These are phyloP conservation scores for Diaporthe aspalathi DNA, from an alignment of 2,329 filamentous ascomycete genomes.

Conservation along the genomic window DNA sequence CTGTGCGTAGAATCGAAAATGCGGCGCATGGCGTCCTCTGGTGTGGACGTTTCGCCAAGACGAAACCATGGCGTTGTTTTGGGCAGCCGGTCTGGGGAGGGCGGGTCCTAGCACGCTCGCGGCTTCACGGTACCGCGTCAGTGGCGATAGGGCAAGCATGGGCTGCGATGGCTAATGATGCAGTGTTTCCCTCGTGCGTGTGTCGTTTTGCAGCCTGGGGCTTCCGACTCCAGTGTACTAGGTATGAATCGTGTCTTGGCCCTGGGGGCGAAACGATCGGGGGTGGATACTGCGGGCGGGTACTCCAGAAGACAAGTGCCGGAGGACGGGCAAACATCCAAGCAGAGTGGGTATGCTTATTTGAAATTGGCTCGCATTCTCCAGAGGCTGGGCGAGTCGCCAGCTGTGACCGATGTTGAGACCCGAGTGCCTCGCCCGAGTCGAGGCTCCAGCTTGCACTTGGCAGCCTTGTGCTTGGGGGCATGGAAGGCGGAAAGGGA, in stretches of 20 bases:
- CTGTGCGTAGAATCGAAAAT: background rate
- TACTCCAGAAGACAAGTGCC: background rate
- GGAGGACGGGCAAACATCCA: conserved; percentile 5
- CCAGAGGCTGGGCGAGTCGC: conserved; percentile 16
- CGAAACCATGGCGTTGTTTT: conserved; percentile 32
- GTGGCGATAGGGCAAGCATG: no score
- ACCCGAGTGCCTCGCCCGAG: conserved; percentile 6
- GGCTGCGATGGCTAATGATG: background rate
- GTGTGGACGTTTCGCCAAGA: conserved; percentile 33
- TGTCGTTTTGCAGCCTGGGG: conserved; percentile 7
- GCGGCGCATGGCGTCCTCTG: background rate
- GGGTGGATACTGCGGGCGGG: background rate
- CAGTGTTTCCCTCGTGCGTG: conserved; percentile 1
- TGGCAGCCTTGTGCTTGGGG: conserved; percentile 13
- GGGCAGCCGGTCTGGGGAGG: conserved; percentile 19
- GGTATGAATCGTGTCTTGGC: conserved; percentile 26
- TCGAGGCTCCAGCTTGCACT: conserved; percentile 18
- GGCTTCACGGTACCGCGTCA: background rate
- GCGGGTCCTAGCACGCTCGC: conserved; percentile 1
- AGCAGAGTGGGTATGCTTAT: conserved; percentile 12
- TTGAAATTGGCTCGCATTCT: conserved; percentile 29
- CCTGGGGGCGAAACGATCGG: conserved; percentile 8
- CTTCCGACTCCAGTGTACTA: background rate
- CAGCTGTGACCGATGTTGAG: conserved; percentile 4
- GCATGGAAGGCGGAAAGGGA: conserved; percentile 11